These are phyloP conservation scores for Pythium grandisporangium DNA, from an alignment of 352 stramenopile genomes.

Conservation along the genomic window DNA sequence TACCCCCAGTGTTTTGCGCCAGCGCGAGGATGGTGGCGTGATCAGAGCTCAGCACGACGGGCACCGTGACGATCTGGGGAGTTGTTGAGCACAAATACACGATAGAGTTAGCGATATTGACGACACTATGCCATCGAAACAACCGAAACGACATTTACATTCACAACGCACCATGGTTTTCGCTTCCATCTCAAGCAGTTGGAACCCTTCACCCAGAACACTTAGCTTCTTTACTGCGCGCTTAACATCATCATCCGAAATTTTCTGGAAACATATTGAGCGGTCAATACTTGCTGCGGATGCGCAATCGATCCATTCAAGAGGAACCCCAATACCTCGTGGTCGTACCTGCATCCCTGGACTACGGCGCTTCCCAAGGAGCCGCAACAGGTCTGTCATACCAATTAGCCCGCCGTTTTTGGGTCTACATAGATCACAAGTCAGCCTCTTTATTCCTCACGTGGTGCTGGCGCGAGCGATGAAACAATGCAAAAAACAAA, in stretches of 20 bases:
- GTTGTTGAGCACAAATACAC: conserved; percentile 1
- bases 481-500: conserved; percentile 2
- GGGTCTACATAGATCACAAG: conserved; percentile 17
- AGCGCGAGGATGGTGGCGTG: conserved; percentile 90
- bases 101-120: too few species aligned
- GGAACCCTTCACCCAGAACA: conserved; percentile 91
- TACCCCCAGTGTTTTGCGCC: conserved; percentile 80
- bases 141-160: too few species aligned
- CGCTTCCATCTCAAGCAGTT: conserved; percentile 89
- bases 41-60: conserved; percentile 92
- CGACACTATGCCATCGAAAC: too few species aligned
- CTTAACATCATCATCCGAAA: conserved; percentile 91
- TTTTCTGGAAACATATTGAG: conserved; percentile 26
- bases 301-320: too few species aligned
- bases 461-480: too few species aligned
- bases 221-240: conserved; percentile 93
- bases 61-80: conserved; percentile 93
- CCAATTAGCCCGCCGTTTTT: conserved; percentile 81
- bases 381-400: conserved; percentile 66
- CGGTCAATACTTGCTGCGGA: background rate
- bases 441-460: too few species aligned
- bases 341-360: conserved; percentile 34
- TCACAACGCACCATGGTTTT: conserved; percentile 77
- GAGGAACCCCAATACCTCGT: background rate
- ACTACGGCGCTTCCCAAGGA: conserved; percentile 64